Evolutionary conservation across 2,329 filamentous ascomycete genomes (phyloP), one percentile per base, ranked within the genome.

Genomic region (Colletotrichum ledebouriae): DNA sequence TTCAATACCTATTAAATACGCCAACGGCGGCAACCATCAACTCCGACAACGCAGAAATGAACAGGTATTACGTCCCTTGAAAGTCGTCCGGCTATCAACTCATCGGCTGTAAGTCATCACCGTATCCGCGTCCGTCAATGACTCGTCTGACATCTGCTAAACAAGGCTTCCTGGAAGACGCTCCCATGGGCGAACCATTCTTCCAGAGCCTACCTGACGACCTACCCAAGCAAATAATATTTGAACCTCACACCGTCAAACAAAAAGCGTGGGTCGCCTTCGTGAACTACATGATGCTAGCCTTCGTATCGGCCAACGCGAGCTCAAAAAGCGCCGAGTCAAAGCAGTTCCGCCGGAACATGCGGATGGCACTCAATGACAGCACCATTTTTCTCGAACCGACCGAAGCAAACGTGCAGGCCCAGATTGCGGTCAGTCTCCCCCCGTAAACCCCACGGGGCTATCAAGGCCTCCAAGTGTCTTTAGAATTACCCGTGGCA

Each of bases 271-370:
- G 55, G 61, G 12, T 59, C 7, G 44, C 59, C 2, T 64, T 29
- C 37, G 29, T 59, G 12, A 64, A 64, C 44, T 64, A 64, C 55
- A 59, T 59, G 6, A 59, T 64, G 55, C 56, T 64, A 3, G 55
- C 55, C 15, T 34, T 59, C 9, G 44, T 59, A 0, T 64, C 55
- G 1, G 37, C 61, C 2, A 46, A 37, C 10, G 17, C 52, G 22
- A 20, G 12, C 2, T n/a, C 12, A 10, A 22, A 59, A 10, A 47
- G 4, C 6, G 5, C 22, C 3, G 17, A 52, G 12, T 22, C 44
- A 6, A 17, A 22, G 4, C 58, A 42, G 2, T 64, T 64, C 11
- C 53, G 55, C 5, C 55, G 46, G n/a, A 64, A 64, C 13, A 29
- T 64, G 61, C 61, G 22, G 17, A 20, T 25, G 3, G 55, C 61